Evolutionary conservation across 2,329 filamentous ascomycete species (phyloP).

Genomic region (Neonectria sp.): DNA sequence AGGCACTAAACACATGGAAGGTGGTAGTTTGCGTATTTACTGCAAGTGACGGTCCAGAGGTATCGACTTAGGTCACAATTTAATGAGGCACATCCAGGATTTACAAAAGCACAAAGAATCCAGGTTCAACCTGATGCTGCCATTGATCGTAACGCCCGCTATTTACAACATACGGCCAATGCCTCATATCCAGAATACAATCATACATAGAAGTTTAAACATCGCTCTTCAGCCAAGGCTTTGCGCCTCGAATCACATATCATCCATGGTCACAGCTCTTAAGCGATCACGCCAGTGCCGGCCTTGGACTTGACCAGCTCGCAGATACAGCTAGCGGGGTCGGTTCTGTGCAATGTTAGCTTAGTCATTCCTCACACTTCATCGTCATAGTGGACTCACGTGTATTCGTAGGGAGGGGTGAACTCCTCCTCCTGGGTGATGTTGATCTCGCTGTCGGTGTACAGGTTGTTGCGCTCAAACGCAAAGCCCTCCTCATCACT

Average conservation of each 20-base stretch:
- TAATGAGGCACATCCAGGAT: neutral
- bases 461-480: conserved; percentile 61
- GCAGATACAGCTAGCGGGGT: conserved; percentile 41
- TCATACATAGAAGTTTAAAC: conserved; percentile 9
- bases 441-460: conserved; percentile 52
- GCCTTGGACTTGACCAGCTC: conserved; percentile 45
- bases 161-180: conserved; percentile 16
- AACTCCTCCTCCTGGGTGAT: conserved; percentile 54
- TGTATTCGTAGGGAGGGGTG: conserved; percentile 55
- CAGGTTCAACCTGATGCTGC: conserved; percentile 25
- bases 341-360: conserved; percentile 25
- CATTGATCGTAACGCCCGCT: conserved; percentile 19
- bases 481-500: conserved; percentile 62
- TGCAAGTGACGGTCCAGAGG: too few species aligned
- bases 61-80: neutral
- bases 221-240: neutral
- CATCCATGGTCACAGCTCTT: neutral
- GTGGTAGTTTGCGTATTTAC: too few species aligned
- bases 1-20: too few species aligned
- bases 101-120: neutral
- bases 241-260: neutral
- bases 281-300: conserved; percentile 42
- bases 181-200: conserved; percentile 19
- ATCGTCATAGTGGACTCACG: conserved; percentile 41
- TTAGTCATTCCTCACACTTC: too few species aligned